Base-by-base conservation (phyloP, 768 basidiomycete genomes). In the Daedaleopsis sinensis region DNA sequence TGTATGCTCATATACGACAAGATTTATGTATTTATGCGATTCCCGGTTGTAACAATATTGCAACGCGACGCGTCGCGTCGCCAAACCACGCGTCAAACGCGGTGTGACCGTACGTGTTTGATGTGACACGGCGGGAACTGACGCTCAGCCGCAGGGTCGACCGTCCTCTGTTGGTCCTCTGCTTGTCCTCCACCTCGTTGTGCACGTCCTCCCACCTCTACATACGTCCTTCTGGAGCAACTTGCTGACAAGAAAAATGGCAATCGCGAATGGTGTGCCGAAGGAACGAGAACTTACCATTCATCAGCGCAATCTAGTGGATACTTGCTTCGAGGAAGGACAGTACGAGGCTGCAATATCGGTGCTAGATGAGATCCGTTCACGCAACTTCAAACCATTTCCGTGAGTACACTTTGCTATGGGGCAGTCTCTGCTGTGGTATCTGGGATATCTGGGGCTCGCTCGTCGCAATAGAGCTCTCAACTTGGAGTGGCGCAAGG, bases 291-390 rank as follows among this genome's bases (percentile, higher is more conserved):
- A 83, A 55, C 79, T 85, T 78, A 76, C 73, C 58, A 68, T 71
- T 15, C 71, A 83, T 66, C 82, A 84, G 65, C 78, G 80, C 38
- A 80, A 78, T 37, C 74, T 90, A 5, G 87, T 91, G 19, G 89
- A 92, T 68, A 85, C 80, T 55, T 87, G 87, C 60, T 83, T 92
- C 19, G 91, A 93, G 67, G 91, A 93, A 71, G 84, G 86, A 18
- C 88, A 91, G 59, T 90, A 89, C 64, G 86, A 90, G 66, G 78
- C 83, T 6, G 91, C 85, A 8, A 86, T 91, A 32, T 75, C 79
- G 15, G 73, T 83, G 27, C 80, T 93, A 1, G 84, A 84, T 59
- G 85, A 87, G 59, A 72, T 92, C 2, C 84, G 87, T 49, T 82
- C 84, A 0, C 70, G 80, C n/a, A 74, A 79, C 24, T 80, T 80